Evolutionary conservation across 768 basidiomycete genomes (phyloP).

Genomic region (Phylloporus scabripes): DNA sequence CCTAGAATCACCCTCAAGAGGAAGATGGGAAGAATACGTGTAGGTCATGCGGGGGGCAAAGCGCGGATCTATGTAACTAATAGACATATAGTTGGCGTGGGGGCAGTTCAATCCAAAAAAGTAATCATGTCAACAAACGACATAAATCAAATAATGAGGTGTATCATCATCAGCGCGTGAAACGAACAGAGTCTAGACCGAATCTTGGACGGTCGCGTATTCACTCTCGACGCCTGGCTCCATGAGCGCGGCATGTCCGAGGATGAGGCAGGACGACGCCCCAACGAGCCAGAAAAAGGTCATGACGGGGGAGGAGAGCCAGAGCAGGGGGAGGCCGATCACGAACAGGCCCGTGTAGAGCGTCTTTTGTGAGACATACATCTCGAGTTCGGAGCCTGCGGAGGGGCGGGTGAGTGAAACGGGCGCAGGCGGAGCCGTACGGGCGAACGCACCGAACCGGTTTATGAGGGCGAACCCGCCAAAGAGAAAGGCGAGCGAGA

Average conservation of each 20-base stretch:
- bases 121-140: too few relatives aligned
- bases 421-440: not conserved
- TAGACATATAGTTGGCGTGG: not conserved
- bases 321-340: constrained; percentile 86
- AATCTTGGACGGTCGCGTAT: constrained; percentile 73
- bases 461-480: constrained; percentile 90
- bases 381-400: constrained; percentile 76
- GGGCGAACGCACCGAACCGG: constrained; percentile 63
- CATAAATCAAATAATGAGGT: not conserved
- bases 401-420: not conserved
- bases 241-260: constrained; percentile 81
- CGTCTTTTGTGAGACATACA: constrained; percentile 76
- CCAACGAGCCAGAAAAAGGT: constrained; percentile 96
- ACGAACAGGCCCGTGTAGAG: constrained; percentile 87
- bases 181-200: too few relatives aligned
- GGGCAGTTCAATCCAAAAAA: not conserved
- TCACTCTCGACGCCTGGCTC: constrained; percentile 96
- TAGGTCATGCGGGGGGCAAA: not conserved
- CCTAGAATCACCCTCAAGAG: not conserved
- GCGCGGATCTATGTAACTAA: not conserved
- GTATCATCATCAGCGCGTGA: not conserved
- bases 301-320: constrained; percentile 65
- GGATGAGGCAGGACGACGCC: constrained; percentile 75
- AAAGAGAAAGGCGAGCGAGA: constrained; percentile 82
- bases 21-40: not conserved